phyloP scores from a whole-genome alignment of 805 yeast genomes.

The Lipomyces spencermartinsiae region DNA sequence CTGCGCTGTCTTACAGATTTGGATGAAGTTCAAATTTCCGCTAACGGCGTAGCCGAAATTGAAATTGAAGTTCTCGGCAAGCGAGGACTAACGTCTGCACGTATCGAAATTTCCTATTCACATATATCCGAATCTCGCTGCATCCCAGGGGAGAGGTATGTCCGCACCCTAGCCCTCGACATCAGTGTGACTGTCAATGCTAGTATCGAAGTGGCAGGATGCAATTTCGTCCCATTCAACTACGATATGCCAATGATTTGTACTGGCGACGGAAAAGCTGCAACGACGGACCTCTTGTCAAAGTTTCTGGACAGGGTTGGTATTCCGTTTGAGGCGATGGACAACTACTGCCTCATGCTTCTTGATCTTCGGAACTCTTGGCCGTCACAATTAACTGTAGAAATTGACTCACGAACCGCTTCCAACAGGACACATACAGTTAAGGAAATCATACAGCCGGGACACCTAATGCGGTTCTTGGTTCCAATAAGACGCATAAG shows the following conservation, averaged over 20 bases:
- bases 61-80: slow-evolving; percentile 71
- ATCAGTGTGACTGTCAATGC: slow-evolving; percentile 72
- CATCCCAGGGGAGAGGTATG: slow-evolving; percentile 46
- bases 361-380: slow-evolving; percentile 84
- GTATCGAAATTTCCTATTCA: slow-evolving; percentile 70
- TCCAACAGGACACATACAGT: slow-evolving; percentile 6
- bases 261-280: slow-evolving; percentile 2
- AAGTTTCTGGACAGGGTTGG: slow-evolving; percentile 30
- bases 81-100: slow-evolving; percentile 71
- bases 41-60: slow-evolving; percentile 53
- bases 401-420: slow-evolving; percentile 28
- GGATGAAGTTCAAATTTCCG: slow-evolving; percentile 40
- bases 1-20: slow-evolving; percentile 52
- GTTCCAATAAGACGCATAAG: slow-evolving; percentile 67
- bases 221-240: slow-evolving; percentile 65
- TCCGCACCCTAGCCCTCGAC: slow-evolving; percentile 70
- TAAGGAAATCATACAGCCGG: slow-evolving; percentile 49
- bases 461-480: slow-evolving; percentile 63
- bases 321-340: slow-evolving; percentile 45
- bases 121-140: slow-evolving; percentile 41
- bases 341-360: slow-evolving; percentile 67
- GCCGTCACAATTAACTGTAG: slow-evolving; percentile 56
- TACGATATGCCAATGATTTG: slow-evolving; percentile 27
- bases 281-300: slow-evolving; percentile 22
- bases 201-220: slow-evolving; percentile 74